Conservation (phyloP, 176 grass and related monocot species). For the Oryza longistaminata region DNA sequence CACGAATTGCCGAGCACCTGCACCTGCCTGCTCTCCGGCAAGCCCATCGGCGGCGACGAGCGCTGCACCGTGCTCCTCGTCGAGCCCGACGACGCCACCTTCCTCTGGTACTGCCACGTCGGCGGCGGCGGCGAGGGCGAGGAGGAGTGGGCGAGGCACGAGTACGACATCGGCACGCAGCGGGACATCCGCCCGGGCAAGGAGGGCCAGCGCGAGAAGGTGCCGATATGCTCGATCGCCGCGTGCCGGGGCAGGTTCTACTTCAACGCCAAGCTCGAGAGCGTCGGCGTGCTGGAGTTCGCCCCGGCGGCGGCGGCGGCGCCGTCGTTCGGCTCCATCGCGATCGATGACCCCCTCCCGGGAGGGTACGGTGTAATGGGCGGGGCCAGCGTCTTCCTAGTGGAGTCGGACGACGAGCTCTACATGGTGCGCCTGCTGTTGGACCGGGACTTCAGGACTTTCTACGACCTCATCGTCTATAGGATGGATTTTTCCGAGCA, state of each 20-base stretch:
- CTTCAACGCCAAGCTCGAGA: background rate
- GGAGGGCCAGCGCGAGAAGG: background rate
- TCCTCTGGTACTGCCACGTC: constrained; percentile 1
- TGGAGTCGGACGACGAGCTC: too few relatives aligned
- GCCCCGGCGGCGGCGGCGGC: too few relatives aligned
- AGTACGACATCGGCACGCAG: constrained; percentile 8
- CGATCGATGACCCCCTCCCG: background rate
- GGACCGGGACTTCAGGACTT: too few relatives aligned
- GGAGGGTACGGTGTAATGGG: too few relatives aligned
- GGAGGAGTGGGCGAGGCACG: background rate
- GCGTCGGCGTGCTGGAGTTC: background rate
- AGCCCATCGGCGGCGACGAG: background rate
- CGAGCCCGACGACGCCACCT: background rate
- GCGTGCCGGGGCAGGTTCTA: background rate
- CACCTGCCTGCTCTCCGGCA: background rate
- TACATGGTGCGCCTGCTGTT: too few relatives aligned
- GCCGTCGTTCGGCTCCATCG: background rate
- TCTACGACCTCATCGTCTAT: too few relatives aligned
- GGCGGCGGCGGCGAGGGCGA: background rate
- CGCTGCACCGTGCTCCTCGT: background rate
- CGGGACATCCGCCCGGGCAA: background rate
- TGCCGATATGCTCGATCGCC: background rate
- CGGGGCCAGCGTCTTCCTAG: too few relatives aligned
- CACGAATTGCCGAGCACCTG: background rate
- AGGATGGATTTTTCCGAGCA: too few relatives aligned